Evolutionary conservation across 2,329 filamentous ascomycete genomes (phyloP), one percentile per base, ranked within the genome.

Genomic region (Dendryphion nanum): DNA sequence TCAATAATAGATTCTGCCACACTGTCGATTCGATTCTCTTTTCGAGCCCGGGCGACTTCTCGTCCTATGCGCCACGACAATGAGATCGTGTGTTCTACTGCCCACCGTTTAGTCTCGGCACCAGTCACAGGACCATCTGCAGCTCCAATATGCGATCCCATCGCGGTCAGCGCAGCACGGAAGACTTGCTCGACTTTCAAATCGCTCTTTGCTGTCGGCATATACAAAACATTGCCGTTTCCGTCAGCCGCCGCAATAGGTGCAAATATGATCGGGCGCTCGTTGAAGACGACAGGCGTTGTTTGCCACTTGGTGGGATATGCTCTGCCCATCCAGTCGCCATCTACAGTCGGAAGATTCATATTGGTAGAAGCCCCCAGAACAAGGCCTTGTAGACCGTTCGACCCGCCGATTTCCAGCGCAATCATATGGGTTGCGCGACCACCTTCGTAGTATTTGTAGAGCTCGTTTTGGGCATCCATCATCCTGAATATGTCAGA

Each of bases 331-430:
- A 74, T 74, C 57, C 71, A 64, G 45, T 74, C 71, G 6, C 66
- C 70, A 38, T 74, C 71, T 8, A 73, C 61, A 18, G 65, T 64
- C 1, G 70, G 69, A 7, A 70, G 50, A 30, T 69, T 58, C 61
- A 67, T 65, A 44, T 67, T 66, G 5, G 53, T 48, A 3, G 59
- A 62, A 15, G 63, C 59, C n/a, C 61, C 61, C 4, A 68, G 42
- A 2, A 68, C 62, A 32, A 66, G 55, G 7, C 63, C 63, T 43
- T 66, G 63, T 5, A 68, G 48, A 3, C 71, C 70, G 43, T 73
- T 73, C 1, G 64, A 69, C 1, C 73, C 73, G 7, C 72, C 73
- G 23, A 75, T 72, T 33, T 74, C 71, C 3, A 75, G 46, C 2
- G 61, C 59, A 15, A 68, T 67, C 28, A 68, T 57, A 18, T 59